Conservation (phyloP, 2,329 filamentous ascomycete genomes). For the Aspergillus ochraceoroseus region DNA sequence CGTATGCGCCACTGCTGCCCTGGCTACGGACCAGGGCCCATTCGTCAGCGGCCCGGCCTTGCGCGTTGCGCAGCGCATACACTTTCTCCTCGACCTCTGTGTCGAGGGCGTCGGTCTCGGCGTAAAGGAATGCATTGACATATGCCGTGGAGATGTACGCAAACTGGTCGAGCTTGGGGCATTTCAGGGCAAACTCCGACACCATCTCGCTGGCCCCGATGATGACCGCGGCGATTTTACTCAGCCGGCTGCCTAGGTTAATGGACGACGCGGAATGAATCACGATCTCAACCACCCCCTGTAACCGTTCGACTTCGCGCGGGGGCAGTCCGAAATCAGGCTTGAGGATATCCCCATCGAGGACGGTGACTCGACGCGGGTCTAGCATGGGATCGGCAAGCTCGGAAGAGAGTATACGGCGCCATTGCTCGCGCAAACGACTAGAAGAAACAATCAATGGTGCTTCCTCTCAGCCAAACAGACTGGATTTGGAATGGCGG, state of each 20-base stretch:
- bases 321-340: slow-evolving; percentile 11
- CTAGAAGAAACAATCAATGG: too few relatives aligned
- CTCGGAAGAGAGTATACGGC: slow-evolving; percentile 6
- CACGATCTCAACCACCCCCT: slow-evolving; percentile 12
- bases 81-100: slow-evolving; percentile 14
- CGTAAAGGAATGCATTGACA: slow-evolving; percentile 15
- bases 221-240: neutral
- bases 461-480: too few relatives aligned
- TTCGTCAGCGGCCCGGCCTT: neutral
- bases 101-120: neutral
- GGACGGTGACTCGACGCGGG: slow-evolving; percentile 5
- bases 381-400: slow-evolving; percentile 3
- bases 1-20: slow-evolving; percentile 3
- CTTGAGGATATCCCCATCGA: slow-evolving; percentile 17
- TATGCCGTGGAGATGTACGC: slow-evolving; percentile 22
- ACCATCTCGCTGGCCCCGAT: slow-evolving; percentile 12
- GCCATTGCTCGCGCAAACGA: slow-evolving; percentile 6
- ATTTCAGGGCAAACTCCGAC: slow-evolving; percentile 10
- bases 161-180: slow-evolving; percentile 14
- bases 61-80: slow-evolving; percentile 8
- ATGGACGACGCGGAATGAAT: slow-evolving; percentile 21
- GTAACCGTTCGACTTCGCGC: neutral
- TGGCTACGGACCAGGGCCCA: slow-evolving; percentile 4
- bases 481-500: too few relatives aligned
- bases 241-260: slow-evolving; percentile 3